These are phyloP conservation scores for Tolypocladium guangdongense DNA, from an alignment of 2,329 filamentous ascomycete genomes.

Conservation along the genomic window DNA sequence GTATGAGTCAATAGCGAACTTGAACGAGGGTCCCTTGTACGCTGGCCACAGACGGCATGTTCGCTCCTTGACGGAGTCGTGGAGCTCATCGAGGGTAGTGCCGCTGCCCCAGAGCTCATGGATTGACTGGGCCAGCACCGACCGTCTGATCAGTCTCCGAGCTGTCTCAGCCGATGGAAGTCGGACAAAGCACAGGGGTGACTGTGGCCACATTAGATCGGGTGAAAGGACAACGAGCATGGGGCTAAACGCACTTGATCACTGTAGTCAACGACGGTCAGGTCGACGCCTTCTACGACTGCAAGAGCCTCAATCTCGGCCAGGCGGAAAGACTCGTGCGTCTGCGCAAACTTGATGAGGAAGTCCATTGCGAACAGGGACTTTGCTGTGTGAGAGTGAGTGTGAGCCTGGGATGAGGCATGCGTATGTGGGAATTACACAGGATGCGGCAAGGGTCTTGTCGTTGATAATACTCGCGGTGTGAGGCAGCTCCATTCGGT, in stretches of 20 bases:
- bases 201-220: slow-evolving; percentile 37
- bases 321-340: slow-evolving; percentile 80
- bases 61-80: slow-evolving; percentile 47
- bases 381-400: neutral
- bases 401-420: neutral
- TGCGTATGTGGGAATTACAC: neutral
- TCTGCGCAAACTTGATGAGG: slow-evolving; percentile 79
- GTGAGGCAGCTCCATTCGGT: neutral
- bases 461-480: neutral
- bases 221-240: neutral
- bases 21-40: slow-evolving; percentile 62
- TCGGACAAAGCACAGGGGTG: slow-evolving; percentile 72
- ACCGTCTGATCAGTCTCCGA: slow-evolving; percentile 56
- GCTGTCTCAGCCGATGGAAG: slow-evolving; percentile 57
- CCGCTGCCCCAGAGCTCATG: slow-evolving; percentile 84
- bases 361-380: slow-evolving; percentile 48
- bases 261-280: slow-evolving; percentile 67
- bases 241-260: slow-evolving; percentile 49
- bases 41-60: slow-evolving; percentile 55
- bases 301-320: slow-evolving; percentile 79
- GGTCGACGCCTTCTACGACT: slow-evolving; percentile 49
- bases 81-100: slow-evolving; percentile 53
- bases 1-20: slow-evolving; percentile 76
- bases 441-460: neutral
- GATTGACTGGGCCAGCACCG: slow-evolving; percentile 71